A percentile compares a stretch with the other conserved stretches of the same genome.
These are phyloP conservation scores for Leccinum broughii DNA, from an alignment of 768 basidiomycete genomes.

Conservation along the genomic window DNA sequence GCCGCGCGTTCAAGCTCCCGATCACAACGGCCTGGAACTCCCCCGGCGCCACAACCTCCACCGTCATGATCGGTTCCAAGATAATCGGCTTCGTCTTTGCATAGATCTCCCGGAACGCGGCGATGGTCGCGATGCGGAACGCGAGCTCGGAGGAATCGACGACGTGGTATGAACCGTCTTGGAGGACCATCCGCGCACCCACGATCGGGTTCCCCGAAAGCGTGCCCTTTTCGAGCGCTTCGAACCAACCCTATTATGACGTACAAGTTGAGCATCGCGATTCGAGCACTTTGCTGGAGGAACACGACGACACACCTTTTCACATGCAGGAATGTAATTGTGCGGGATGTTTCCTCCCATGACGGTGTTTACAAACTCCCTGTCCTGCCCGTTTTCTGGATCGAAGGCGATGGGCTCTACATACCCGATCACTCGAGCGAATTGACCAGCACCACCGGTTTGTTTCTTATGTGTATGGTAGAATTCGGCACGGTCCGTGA, in stretches of 20 bases:
- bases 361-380: constrained; percentile 81
- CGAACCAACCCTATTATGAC: constrained; percentile 80
- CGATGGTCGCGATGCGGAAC: constrained; percentile 87
- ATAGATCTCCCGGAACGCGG: constrained; percentile 92
- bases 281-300: not conserved
- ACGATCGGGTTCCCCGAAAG: constrained; percentile 86
- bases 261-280: not conserved
- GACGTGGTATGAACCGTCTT: constrained; percentile 89
- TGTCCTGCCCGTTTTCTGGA: constrained; percentile 77
- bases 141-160: constrained; percentile 98
- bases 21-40: constrained; percentile 98
- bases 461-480: constrained; percentile 97
- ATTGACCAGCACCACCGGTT: constrained; percentile 96
- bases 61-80: constrained; percentile 98
- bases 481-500: constrained; percentile 81
- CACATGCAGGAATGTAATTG: constrained; percentile 91
- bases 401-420: constrained; percentile 86
- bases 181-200: constrained; percentile 82
- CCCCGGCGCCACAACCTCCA: constrained; percentile 92
- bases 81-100: constrained; percentile 74
- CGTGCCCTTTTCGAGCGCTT: constrained; percentile 89
- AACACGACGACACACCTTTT: constrained; percentile 61
- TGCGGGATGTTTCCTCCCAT: constrained; percentile 92
- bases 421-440: constrained; percentile 86
- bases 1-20: constrained; percentile 87